These are phyloP conservation scores for Globisporangium ultimum DNA, from an alignment of 352 stramenopile genomes.

Conservation along the genomic window DNA sequence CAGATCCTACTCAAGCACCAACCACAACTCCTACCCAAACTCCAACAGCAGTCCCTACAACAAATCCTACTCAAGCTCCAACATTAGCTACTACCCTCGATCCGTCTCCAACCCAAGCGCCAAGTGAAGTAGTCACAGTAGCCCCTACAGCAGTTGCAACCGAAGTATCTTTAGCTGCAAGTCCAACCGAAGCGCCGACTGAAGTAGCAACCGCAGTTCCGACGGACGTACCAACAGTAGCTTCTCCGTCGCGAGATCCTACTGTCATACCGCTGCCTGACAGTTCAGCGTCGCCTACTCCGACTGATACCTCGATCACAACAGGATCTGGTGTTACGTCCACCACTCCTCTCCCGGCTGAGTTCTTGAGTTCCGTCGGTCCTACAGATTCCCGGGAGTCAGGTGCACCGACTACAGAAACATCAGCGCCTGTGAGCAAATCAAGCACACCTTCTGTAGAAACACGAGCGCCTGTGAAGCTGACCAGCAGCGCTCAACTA, in stretches of 20 bases:
- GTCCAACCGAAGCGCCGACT: not conserved
- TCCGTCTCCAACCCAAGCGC: too few species aligned
- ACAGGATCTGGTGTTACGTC: not conserved
- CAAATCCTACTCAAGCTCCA: not conserved
- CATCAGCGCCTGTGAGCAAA: not conserved
- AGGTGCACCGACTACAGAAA: not conserved
- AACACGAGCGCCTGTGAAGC: not conserved
- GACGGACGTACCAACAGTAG: too few species aligned
- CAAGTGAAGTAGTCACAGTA: too few species aligned
- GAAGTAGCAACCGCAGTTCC: not conserved
- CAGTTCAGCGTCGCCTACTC: not conserved
- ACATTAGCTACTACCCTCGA: not conserved
- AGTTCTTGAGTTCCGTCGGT: slow-evolving; percentile 9
- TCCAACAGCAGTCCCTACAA: not conserved
- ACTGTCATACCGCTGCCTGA: not conserved
- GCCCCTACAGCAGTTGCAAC: too few species aligned
- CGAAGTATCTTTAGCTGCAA: too few species aligned
- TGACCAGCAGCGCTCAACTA: not conserved
- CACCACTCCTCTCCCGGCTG: not conserved
- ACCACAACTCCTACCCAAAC: not conserved
- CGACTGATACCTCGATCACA: not conserved
- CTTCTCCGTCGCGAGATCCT: not conserved
- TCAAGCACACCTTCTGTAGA: not conserved
- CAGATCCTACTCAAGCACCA: not conserved
- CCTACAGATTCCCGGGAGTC: not conserved